Base-by-base conservation (phyloP, 2,329 filamentous ascomycete genomes). In the Lecanicillium sp. region DNA sequence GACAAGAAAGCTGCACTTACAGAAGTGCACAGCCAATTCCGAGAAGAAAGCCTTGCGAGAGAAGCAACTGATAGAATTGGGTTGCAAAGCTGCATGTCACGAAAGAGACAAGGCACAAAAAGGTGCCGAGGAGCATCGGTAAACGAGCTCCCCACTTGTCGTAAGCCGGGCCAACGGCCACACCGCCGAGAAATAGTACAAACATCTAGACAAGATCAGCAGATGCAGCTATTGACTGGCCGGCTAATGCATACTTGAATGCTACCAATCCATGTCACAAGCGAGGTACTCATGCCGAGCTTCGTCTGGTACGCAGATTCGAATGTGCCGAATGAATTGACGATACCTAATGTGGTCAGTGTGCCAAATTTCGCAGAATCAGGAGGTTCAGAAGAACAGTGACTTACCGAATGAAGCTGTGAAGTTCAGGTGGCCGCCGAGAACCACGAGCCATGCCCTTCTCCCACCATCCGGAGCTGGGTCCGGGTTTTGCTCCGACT, bases 241-340 rank as follows among this genome's bases (percentile, higher is more conserved):
- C n/a, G 5, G 44, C 12, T 1, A 37, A 24, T 26, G 33, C 48
- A 36, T 55, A 56, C 56, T 45, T 61, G 61, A 24, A 57, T 33
- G 35, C 58, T 55, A 11, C 71, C 69, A 36, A 73, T 69, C 69
- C 68, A 73, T 14, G 68, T 62, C 15, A 72, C 55, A 32, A 24
- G 62, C 55, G 27, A 58, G 17, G 67, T 61, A 5, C 57, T 53
- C 20, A 36, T 40, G 55, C 70, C 48, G 35, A 62, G 52, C 56
- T 67, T 58, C 47, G 60, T 67, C 39, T 54, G 52, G 52, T 80
- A 81, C 58, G 74, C 73, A 5, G 69, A 69, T 51, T 80, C 75
- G 49, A 77, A 81, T 3, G 74, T 69, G 3, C 77, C 77, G 50
- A 77, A 80, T 12, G 72, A 60, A 52, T 66, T 62, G 19, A 62